These are phyloP conservation scores for Aurifilum marmelostoma DNA, from an alignment of 2,329 filamentous ascomycete genomes.

Conservation along the genomic window DNA sequence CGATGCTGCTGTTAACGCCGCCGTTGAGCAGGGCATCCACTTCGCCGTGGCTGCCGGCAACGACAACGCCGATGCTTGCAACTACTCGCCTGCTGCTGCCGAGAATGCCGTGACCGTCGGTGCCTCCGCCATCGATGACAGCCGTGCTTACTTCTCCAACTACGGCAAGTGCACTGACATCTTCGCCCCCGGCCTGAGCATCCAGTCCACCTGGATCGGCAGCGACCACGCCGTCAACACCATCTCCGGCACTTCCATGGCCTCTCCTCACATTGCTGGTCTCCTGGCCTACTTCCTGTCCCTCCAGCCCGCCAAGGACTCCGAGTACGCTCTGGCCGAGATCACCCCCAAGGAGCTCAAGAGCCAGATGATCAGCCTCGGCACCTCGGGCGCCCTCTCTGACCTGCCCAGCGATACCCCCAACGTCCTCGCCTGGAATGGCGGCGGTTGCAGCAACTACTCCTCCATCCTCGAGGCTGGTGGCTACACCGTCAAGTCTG, in stretches of 20 bases:
- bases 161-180: slow-evolving; percentile 99
- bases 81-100: slow-evolving; percentile 96
- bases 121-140: slow-evolving; percentile 89
- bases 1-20: slow-evolving; percentile 91
- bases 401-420: slow-evolving; percentile 85
- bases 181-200: slow-evolving; percentile 96
- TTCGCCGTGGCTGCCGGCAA: slow-evolving; percentile 98
- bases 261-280: slow-evolving; percentile 94
- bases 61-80: slow-evolving; percentile 98
- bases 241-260: slow-evolving; percentile 99
- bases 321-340: slow-evolving; percentile 84
- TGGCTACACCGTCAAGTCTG: slow-evolving; percentile 63
- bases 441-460: slow-evolving; percentile 93
- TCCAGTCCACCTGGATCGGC: slow-evolving; percentile 97
- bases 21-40: slow-evolving; percentile 88
- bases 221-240: slow-evolving; percentile 96
- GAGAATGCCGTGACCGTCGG: slow-evolving; percentile 93
- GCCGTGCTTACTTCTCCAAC: slow-evolving; percentile 99
- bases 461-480: slow-evolving; percentile 76
- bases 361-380: slow-evolving; percentile 80
- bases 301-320: slow-evolving; percentile 87
- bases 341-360: slow-evolving; percentile 96
- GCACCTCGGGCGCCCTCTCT: slow-evolving; percentile 74
- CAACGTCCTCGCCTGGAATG: slow-evolving; percentile 99
- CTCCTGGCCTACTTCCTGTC: slow-evolving; percentile 98